Evolutionary conservation across 164 flowering plant species (phyloP), one percentile per base, ranked within the genome.

Genomic region (Warburgia ugandensis): DNA sequence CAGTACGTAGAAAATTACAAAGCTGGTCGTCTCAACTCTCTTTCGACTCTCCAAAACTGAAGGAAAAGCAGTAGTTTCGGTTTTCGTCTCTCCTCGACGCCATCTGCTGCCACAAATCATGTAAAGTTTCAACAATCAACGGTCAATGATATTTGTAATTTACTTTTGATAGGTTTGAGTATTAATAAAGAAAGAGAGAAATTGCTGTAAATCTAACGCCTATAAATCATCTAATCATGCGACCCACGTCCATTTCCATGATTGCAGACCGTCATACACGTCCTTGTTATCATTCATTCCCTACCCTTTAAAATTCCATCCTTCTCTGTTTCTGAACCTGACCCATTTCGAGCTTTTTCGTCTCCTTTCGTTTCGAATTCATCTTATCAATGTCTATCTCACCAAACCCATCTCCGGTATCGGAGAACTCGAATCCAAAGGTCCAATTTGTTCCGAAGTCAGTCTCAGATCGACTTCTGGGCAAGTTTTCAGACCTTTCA

Each of bases 401-500:
- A 2, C 48, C 42, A 33, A 35, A 38, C 45, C 59, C 38, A 31
- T 45, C 54, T 50, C 65, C 44, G 45, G 13, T 11, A 35, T 20
- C 19, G 23, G 9, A 49, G 48, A 5, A 49, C 26, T 48, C 54
- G 55, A 20, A 62, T 35, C 14, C 55, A 8, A 67, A 40, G 44
- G 60, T 78, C 46, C 85, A 81, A 21, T 20, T 71, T 3, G 94
- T 85, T 0, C 55, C 94, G 0, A 77, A 70, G 50, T 16, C 65
- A 0, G 54, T 65, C 2, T 88, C 94, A 0, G 89, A 85, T 29
- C 35, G 62, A 16, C 80, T 88, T 6, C 80, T 88, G 2, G 51
- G 65, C 1, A 88, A 88, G 55, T 88, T 77, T 66, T 68, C 67
- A 7, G 97, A 88, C 57, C 61, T 55, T 6, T 65, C 75, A 8